Conservation (phyloP, 192 early-diverging fungal species). For the Backusella mclennaniae region DNA sequence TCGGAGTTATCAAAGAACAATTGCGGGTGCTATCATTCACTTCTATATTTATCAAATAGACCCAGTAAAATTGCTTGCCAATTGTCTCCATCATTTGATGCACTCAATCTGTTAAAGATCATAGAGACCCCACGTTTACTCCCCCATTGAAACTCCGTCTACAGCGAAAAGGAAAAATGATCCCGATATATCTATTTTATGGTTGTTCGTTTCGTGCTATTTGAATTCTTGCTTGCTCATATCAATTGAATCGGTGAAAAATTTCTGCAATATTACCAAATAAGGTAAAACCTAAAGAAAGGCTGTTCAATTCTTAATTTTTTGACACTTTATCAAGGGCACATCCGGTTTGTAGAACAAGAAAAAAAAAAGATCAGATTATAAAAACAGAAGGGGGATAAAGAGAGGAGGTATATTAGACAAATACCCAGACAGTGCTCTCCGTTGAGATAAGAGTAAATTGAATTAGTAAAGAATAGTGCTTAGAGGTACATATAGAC, state of each 20-base stretch:
- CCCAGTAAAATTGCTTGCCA: background rate
- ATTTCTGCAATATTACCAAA: background rate
- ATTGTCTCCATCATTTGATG: background rate
- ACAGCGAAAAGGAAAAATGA: background rate
- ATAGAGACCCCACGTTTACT: background rate
- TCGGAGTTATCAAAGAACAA: background rate
- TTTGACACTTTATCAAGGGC: background rate
- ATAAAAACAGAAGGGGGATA: background rate
- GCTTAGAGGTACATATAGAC: too few relatives aligned
- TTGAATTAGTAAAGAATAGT: background rate
- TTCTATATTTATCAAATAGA: background rate
- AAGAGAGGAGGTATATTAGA: background rate
- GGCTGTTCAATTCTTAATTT: background rate
- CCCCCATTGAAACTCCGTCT: background rate
- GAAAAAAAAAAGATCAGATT: background rate
- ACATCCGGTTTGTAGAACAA: background rate
- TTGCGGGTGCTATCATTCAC: background rate
- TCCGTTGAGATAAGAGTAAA: background rate
- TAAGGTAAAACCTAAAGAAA: background rate
- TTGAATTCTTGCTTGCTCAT: conserved; percentile 2
- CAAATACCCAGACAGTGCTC: background rate
- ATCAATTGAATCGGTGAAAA: background rate
- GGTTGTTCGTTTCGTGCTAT: background rate
- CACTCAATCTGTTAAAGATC: background rate
- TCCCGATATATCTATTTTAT: background rate